Evolutionary conservation across 2,329 filamentous ascomycete species (phyloP), one percentile per base, ranked within the genome.

Genomic region (Parastagonospora avenae): DNA sequence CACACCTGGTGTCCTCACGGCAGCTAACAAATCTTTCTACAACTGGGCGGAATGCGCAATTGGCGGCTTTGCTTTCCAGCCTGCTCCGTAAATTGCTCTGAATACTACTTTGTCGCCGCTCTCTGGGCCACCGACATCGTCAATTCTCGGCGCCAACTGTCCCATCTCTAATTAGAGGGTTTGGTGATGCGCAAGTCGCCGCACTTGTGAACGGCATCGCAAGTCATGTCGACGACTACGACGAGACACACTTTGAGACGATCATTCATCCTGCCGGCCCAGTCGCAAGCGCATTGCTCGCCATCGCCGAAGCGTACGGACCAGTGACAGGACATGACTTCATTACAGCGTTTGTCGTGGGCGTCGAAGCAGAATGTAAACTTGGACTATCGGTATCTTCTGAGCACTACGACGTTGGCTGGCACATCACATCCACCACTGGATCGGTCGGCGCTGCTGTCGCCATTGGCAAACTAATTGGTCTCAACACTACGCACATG

Each of bases 161-260:
- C 39, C 50, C 4, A 67, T 66, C 24, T 63, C 68, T 19, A 65
- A 67, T n/a, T n/a, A n/a, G n/a, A 39, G 65, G 35, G 8, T 50
- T 46, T 12, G 39, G 71, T 4, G 79, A 82, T 54, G 75, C 79
- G 2, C 77, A 80, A 56, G 73, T 80, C 48, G 80, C 81, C 1
- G 79, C 80, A 0, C 66, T 83, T 6, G 59, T 84, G 40, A 83
- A 84, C 52, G 81, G 81, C 24, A 82, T 84, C 37, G 78, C 80
- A 10, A 81, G 78, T 28, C 80, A 83, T 52, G 79, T 82, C 3
- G 78, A 83, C 49, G 80, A 84, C 59, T 84, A 83, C 61, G 81
- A 84, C 53, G 80, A 84, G 60, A 83, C 80, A 1, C 81, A 83
- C 55, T 71, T 83, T 1, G 79, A 80, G 40, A 83, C 79, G 4